Evolutionary conservation across 495 filamentous ascomycete species (phyloP).

Genomic region (Trichocladium uniseriatum): DNA sequence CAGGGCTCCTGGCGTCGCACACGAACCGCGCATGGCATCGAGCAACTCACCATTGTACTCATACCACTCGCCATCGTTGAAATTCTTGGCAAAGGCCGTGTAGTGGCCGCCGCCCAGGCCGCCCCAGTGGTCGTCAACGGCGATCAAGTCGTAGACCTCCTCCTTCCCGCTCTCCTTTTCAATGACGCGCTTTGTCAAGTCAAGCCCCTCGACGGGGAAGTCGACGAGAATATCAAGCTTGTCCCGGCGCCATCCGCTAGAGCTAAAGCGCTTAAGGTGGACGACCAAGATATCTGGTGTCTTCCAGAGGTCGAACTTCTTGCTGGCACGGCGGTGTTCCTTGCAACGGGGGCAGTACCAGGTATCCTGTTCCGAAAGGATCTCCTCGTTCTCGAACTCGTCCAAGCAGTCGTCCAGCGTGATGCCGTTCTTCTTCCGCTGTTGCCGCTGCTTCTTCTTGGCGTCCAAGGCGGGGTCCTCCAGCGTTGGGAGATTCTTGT

Average conservation of each 20-base stretch:
- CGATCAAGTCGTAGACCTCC: conserved; percentile 83
- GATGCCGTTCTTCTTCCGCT: conserved; percentile 62
- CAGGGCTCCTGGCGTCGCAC: not conserved
- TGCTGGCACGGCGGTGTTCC: conserved; percentile 79
- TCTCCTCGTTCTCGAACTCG: conserved; percentile 87
- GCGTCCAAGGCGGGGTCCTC: conserved; percentile 58
- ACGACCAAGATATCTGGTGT: conserved; percentile 88
- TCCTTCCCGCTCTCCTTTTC: conserved; percentile 67
- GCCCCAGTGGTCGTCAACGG: conserved; percentile 90
- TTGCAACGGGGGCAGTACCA: conserved; percentile 98
- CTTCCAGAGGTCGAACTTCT: conserved; percentile 96
- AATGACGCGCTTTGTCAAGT: conserved; percentile 70
- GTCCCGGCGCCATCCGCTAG: conserved; percentile 61
- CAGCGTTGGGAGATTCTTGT: conserved; percentile 40
- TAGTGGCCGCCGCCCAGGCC: conserved; percentile 91
- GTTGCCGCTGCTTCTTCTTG: conserved; percentile 47
- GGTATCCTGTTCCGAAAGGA: conserved; percentile 85
- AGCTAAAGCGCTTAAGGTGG: conserved; percentile 86
- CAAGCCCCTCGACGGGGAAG: conserved; percentile 80
- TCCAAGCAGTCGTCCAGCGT: conserved; percentile 84
- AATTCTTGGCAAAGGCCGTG: conserved; percentile 88
- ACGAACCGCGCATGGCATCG: not conserved
- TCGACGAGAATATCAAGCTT: conserved; percentile 89
- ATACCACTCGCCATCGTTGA: conserved; percentile 78
- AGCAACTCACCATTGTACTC: conserved; percentile 76